These are phyloP conservation scores for Coemansia sp. DNA, from an alignment of 192 early-diverging fungal genomes.

Conservation along the genomic window DNA sequence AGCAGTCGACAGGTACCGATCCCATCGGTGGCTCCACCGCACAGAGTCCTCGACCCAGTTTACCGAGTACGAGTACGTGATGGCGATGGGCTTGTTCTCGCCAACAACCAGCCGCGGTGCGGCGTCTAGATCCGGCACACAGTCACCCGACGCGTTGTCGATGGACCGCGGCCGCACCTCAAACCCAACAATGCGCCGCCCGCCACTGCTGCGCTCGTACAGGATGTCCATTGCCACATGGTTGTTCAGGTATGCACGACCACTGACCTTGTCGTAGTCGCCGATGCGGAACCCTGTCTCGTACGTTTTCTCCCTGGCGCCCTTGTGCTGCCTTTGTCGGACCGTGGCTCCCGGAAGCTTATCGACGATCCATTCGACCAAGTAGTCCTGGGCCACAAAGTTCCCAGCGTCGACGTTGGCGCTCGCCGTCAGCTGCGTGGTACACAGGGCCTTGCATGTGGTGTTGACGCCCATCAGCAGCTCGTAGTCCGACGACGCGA, in stretches of 20 bases:
- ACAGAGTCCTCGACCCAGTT: slow-evolving; percentile 63
- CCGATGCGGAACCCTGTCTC: slow-evolving; percentile 64
- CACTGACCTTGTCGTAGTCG: slow-evolving; percentile 35
- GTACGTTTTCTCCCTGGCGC: slow-evolving; percentile 36
- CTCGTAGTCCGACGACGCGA: slow-evolving; percentile 59
- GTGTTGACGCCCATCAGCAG: slow-evolving; percentile 51
- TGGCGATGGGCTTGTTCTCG: slow-evolving; percentile 22
- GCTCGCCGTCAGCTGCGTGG: slow-evolving; percentile 38
- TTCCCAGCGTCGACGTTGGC: slow-evolving; percentile 52
- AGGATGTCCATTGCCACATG: slow-evolving; percentile 64
- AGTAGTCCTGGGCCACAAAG: slow-evolving; percentile 61
- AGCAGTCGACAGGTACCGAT: slow-evolving; percentile 57
- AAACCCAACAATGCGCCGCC: slow-evolving; percentile 64
- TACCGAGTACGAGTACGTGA: slow-evolving; percentile 73
- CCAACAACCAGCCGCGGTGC: slow-evolving; percentile 24
- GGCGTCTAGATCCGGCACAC: slow-evolving; percentile 24
- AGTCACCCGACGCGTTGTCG: slow-evolving; percentile 22
- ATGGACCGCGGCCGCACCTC: slow-evolving; percentile 69
- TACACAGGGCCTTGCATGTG: slow-evolving; percentile 59
- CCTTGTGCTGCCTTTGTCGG: slow-evolving; percentile 11
- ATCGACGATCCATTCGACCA: slow-evolving; percentile 69
- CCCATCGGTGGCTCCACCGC: slow-evolving; percentile 65
- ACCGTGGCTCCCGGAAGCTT: slow-evolving; percentile 66
- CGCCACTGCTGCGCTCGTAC: slow-evolving; percentile 45
- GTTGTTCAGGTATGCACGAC: slow-evolving; percentile 63